phyloP scores from a whole-genome alignment of 2,329 filamentous ascomycete genomes.

The Claviceps spartinae region DNA sequence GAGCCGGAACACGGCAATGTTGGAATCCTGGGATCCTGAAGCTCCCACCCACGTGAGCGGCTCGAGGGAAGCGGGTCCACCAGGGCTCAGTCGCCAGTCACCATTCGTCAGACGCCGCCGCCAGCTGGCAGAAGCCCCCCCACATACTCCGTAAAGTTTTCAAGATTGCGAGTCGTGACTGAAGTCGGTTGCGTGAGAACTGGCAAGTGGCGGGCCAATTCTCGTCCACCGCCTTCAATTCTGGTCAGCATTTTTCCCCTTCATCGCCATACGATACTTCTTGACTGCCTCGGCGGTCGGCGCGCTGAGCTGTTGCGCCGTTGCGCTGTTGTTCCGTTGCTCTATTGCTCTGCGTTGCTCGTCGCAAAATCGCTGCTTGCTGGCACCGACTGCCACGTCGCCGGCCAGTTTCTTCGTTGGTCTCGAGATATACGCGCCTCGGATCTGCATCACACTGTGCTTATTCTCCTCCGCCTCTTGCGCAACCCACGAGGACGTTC shows the following conservation, averaged over 20 bases:
- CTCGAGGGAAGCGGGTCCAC: neutral
- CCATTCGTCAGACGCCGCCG: too few relatives aligned
- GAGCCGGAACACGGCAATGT: too few relatives aligned
- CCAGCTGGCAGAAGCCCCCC: neutral
- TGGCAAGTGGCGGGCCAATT: constrained; percentile 1
- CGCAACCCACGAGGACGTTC: neutral
- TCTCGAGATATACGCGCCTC: neutral
- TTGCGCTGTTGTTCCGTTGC: neutral
- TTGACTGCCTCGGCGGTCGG: constrained; percentile 5
- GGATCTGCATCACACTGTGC: neutral
- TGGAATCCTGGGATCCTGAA: neutral
- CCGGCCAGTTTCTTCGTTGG: neutral
- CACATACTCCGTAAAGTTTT: too few relatives aligned
- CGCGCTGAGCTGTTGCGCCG: neutral
- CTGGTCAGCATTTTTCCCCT: constrained; percentile 1
- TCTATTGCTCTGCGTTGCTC: neutral
- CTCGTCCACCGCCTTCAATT: constrained; percentile 2
- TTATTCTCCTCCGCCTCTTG: neutral
- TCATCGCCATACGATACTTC: constrained; percentile 1
- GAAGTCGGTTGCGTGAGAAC: neutral
- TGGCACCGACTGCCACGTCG: neutral
- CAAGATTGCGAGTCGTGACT: too few relatives aligned
- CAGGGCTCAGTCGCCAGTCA: neutral
- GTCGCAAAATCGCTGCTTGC: neutral
- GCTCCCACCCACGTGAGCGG: constrained; percentile 3